phyloP scores from a whole-genome alignment of 768 basidiomycete genomes.

The Leccinum obscurum region DNA sequence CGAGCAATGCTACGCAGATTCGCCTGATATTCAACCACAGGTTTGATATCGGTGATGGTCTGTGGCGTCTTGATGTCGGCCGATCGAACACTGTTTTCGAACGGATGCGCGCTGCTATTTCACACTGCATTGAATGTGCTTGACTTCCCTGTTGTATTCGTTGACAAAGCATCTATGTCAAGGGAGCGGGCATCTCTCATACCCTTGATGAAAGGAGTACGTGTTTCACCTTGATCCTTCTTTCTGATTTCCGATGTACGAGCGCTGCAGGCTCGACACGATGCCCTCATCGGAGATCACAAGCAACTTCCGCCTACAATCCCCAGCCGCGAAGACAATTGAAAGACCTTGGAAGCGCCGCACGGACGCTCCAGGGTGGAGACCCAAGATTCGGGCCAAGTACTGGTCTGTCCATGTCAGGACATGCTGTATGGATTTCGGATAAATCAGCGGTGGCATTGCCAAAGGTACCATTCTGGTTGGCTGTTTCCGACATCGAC shows the following conservation, averaged over 20 bases:
- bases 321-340: slow-evolving; percentile 66
- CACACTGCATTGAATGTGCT: slow-evolving; percentile 57
- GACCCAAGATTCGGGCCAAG: no score
- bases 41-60: slow-evolving; percentile 42
- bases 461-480: no score
- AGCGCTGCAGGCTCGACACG: slow-evolving; percentile 64
- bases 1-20: slow-evolving; percentile 50
- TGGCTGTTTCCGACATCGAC: no score
- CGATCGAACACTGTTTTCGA: slow-evolving; percentile 62
- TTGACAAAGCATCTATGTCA: slow-evolving; percentile 96
- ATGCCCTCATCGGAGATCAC: slow-evolving; percentile 94
- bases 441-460: no score
- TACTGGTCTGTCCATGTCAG: no score
- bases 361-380: no score
- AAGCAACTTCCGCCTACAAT: slow-evolving; percentile 94
- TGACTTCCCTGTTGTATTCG: slow-evolving; percentile 93
- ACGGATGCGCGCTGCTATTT: slow-evolving; percentile 70
- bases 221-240: slow-evolving; percentile 34
- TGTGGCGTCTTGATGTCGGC: slow-evolving; percentile 73
- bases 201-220: slow-evolving; percentile 90
- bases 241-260: slow-evolving; percentile 13
- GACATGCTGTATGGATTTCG: no score
- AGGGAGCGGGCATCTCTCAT: slow-evolving; percentile 91
- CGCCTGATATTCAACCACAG: slow-evolving; percentile 56
- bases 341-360: slow-evolving; percentile 58